These are phyloP conservation scores for Butyriboletus appendiculatus DNA, from an alignment of 1,284 basidiomycete species.

Conservation along the genomic window DNA sequence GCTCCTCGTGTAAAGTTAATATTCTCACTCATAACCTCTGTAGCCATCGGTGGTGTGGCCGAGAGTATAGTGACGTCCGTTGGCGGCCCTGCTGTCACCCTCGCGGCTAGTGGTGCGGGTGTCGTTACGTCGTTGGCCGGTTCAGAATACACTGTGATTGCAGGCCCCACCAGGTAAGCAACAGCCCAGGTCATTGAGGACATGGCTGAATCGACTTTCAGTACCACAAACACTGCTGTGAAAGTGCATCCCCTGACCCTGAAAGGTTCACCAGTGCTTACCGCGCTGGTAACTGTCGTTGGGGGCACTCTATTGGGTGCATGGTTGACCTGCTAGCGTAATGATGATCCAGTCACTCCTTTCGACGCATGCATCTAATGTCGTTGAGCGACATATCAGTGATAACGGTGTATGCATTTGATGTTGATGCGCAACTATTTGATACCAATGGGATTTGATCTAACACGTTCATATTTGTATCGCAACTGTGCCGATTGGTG, in stretches of 20 bases:
- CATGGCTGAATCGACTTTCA: background rate
- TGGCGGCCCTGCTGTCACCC: conserved; percentile 55
- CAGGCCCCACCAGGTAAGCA: conserved; percentile 18
- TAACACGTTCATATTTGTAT: background rate
- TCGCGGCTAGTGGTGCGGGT: conserved; percentile 44
- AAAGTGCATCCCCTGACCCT: conserved; percentile 2
- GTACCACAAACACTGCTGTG: conserved; percentile 15
- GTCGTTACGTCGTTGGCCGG: conserved; percentile 41
- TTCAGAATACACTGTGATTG: conserved; percentile 35
- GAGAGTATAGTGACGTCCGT: conserved; percentile 39
- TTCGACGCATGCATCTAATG: background rate
- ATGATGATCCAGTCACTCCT: conserved; percentile 6
- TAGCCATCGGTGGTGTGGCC: conserved; percentile 46
- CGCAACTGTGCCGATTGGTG: background rate
- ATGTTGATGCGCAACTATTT: conserved; percentile 8
- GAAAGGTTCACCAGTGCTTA: conserved; percentile 10
- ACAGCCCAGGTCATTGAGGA: background rate
- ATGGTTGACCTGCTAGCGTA: conserved; percentile 29
- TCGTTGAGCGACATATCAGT: background rate
- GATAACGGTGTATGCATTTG: background rate
- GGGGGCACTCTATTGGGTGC: conserved; percentile 38
- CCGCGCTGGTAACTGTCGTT: conserved; percentile 31
- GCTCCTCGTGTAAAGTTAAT: background rate
- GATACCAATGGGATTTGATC: conserved; percentile 2
- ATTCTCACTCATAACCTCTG: background rate